These are phyloP conservation scores for Calonectria multiphialidica DNA, from an alignment of 2,329 filamentous ascomycete genomes.

Conservation along the genomic window DNA sequence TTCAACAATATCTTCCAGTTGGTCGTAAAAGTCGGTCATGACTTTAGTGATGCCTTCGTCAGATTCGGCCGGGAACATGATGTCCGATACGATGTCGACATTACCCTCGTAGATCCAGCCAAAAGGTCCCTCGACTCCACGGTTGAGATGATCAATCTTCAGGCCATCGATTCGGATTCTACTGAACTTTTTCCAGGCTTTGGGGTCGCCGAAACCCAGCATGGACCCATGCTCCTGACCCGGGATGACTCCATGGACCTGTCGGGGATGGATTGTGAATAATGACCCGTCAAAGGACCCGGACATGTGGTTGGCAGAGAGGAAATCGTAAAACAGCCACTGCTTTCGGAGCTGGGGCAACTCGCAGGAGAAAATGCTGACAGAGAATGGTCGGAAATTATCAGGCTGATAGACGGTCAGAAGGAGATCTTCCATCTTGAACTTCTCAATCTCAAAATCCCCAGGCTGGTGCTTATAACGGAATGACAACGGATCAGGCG, in stretches of 20 bases:
- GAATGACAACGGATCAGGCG: conserved; percentile 86
- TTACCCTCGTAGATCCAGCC: conserved; percentile 98
- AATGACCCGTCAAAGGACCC: conserved; percentile 95
- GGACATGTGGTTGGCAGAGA: conserved; percentile 95
- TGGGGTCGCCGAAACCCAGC: conserved; percentile 70
- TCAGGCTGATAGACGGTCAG: conserved; percentile 92
- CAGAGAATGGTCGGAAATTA: conserved; percentile 92
- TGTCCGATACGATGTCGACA: conserved; percentile 94
- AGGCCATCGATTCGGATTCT: conserved; percentile 92
- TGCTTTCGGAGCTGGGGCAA: conserved; percentile 93
- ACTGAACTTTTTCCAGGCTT: conserved; percentile 95
- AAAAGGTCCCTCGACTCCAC: conserved; percentile 92
- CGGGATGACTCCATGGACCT: conserved; percentile 84
- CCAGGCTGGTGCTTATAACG: conserved; percentile 89
- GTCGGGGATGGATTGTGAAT: conserved; percentile 95
- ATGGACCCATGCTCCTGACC: conserved; percentile 66
- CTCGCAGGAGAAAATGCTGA: conserved; percentile 97
- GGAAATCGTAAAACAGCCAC: conserved; percentile 97
- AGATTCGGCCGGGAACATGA: conserved; percentile 91
- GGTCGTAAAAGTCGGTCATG: conserved; percentile 97
- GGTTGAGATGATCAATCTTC: conserved; percentile 95
- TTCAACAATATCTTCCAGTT: conserved; percentile 91
- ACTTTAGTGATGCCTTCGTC: conserved; percentile 94
- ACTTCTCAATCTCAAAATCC: conserved; percentile 96
- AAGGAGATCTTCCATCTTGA: conserved; percentile 94